Percentiles rank a stretch among this genome's conserved stretches.
Conservation (phyloP, 2,329 filamentous ascomycete genomes). For the Trichoderma atroviride region DNA sequence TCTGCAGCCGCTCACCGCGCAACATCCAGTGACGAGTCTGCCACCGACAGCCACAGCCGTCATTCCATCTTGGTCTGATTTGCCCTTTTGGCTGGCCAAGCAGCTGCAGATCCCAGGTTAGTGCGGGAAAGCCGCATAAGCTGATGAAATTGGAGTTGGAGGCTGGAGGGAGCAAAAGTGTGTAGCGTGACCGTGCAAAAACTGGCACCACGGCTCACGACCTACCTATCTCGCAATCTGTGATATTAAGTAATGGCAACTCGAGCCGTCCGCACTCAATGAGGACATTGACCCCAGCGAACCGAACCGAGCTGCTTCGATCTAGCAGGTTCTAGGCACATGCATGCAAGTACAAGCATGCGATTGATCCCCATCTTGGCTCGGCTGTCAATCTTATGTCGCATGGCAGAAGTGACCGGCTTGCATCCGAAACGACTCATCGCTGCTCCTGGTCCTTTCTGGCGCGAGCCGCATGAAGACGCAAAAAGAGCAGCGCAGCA, state of each 20-base stretch:
- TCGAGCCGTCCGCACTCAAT: neutral
- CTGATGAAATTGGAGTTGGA: slow-evolving; percentile 1
- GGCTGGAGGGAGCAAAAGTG: slow-evolving; percentile 14
- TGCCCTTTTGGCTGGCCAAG: neutral
- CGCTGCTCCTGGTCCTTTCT: neutral
- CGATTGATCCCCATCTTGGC: slow-evolving; percentile 10
- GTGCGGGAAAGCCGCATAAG: slow-evolving; percentile 12
- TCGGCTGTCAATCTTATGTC: slow-evolving; percentile 15
- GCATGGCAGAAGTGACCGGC: slow-evolving; percentile 9
- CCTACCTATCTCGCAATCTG: neutral
- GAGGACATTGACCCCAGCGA: neutral
- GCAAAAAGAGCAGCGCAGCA: neutral
- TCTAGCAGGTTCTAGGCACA: neutral
- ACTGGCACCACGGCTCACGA: slow-evolving; percentile 6
- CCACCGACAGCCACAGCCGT: neutral
- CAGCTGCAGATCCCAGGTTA: slow-evolving; percentile 6
- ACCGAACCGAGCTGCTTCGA: neutral
- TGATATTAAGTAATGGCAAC: slow-evolving; percentile 24
- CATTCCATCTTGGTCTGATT: neutral
- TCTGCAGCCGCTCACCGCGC: neutral
- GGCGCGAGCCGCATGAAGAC: neutral
- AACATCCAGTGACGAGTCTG: neutral
- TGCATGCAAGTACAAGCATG: slow-evolving; percentile 7
- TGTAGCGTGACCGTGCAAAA: slow-evolving; percentile 27
- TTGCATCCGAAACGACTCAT: neutral